Evolutionary conservation across 2,329 filamentous ascomycete species (phyloP), one percentile per base, ranked within the genome.

Genomic region (Fusarium sp.): DNA sequence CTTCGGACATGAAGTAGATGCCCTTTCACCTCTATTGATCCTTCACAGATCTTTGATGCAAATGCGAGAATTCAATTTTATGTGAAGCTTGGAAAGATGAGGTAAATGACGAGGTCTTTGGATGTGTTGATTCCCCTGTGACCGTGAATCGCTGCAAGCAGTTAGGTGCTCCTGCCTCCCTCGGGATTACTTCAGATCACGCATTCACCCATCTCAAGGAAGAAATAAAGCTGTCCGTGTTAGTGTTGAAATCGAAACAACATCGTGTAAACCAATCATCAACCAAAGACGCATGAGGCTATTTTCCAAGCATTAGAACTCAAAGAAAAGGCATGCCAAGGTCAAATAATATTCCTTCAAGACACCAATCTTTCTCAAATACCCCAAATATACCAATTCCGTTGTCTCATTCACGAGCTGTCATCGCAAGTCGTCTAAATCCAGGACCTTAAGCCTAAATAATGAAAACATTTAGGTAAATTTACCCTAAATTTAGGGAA

Each of bases 11-110:
- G 15, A 31, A 2, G 15, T 7, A 9, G 0, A 0, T 31, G 10
- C 10, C 0, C 1, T 16, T n/a, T 23, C 21, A n/a, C 21, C 4
- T 31, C 29, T 31, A 3, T 6, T 6, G 4, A 18, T 6, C 10
- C 12, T 12, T 6, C 10, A 5, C 27, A 2, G 5, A 15, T 35
- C 3, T 8, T 19, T 14, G 6, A 25, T 3, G 0, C 16, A 23
- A 19, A 14, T 23, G 4, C 6, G 31, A 15, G 10, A 23, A 14
- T 23, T 3, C 4, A 0, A 18, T 6, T 7, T 0, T 18, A 7
- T 33, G 4, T 10, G 2, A 10, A 14, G 15, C 4, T 29, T 29
- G 3, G 10, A 16, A 21, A 27, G 2, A 5, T 5, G 3, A 3
- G 8, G 21, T 10, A 33, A 33, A 10, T 1, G 10, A 15, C 2